Base-by-base conservation (phyloP, 2,329 filamentous ascomycete species). In the Colletotrichum sp. region DNA sequence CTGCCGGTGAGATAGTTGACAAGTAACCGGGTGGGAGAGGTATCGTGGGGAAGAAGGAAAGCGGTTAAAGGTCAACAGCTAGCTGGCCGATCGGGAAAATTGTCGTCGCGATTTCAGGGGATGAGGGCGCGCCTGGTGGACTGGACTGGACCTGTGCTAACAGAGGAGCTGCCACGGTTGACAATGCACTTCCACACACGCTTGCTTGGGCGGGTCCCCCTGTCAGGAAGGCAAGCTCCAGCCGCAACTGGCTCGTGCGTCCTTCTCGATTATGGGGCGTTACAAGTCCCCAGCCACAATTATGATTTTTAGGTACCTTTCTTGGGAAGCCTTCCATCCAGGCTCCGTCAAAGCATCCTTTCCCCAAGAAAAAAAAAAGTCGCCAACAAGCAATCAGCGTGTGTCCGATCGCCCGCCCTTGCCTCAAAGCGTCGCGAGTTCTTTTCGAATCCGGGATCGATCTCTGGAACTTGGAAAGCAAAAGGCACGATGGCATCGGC, bases 401-500 rank as follows among this genome's bases (percentile, higher is more conserved):
- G 65, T 71, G 16, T 70, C 69, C 15, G 70, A 67, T 52, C 61
- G 21, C n/a, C 43, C 70, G 43, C 61, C 67, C 15, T 55, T 21
- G 43, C 55, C 62, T 67, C 24, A 55, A 66, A 52, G 28, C 26
- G 67, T 66, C 68, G 52, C 48, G 66, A 71, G 60, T 30, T 43
- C 36, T 16, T 15, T 30, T 8, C 24, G 60, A 21, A 26, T 48
- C 62, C 38, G n/a, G 12, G 34, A 16, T 58, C 43, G 48, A 26
- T 18, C 21, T 60, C 30, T 24, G 60, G 60, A 34, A 74, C 48
- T 43, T 48, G 21, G 30, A 52, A 18, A 24, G 32, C 18, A 43
- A 52, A 8, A 68, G 43, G 64, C 64, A 65, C 43, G 78, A 88
- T 89, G 87, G 87, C 87, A 70, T 88, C 87, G 78, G 86, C 87